Evolutionary conservation across 2,329 filamentous ascomycete species (phyloP), one percentile per base, ranked within the genome.

Genomic region (Penicillium concentricum): DNA sequence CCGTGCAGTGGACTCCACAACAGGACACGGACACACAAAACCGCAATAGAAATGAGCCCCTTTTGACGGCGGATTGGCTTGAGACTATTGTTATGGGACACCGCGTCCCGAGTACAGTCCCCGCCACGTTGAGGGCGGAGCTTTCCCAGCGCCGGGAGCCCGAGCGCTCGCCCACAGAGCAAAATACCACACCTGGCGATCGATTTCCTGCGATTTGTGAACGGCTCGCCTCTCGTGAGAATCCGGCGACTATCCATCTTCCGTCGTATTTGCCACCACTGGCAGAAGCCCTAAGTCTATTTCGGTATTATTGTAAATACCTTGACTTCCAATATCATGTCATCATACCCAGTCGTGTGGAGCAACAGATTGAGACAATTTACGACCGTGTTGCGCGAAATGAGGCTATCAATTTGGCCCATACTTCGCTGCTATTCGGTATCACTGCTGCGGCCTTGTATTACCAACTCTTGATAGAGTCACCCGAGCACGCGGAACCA

Each of bases 321-420:
- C 65, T 76, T 37, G 67, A 71, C 49, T 72, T 69, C 26, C 63
- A 74, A 5, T 75, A 76, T 52, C 73, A 75, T 59, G 59, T 76
- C 15, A 61, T 76, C 10, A 65, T 74, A 0, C 64, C 69, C 0
- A 56, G 44, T 20, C 61, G 49, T 2, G 65, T 70, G 0, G 61
- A 67, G 28, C 46, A 20, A 6, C 66, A 69, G 7, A 67, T 76
- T 32, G 44, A 72, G 16, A 51, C 47, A 1, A 58, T 75, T 2
- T 77, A 77, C 52, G 52, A 62, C 7, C 59, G 54, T 18, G 35
- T 71, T 12, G 61, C 67, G 12, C 46, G 52, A 1, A 60, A 61
- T 7, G 30, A 56, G 2, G 48, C 64, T 1, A 54, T 70, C 2
- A 59, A 71, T 15, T 45, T 68, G 2, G 59, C 56, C 15, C 65